Percentiles rank a stretch among this genome's conserved stretches.
Conservation (phyloP, 768 basidiomycete genomes). For the Gloeostereum incarnatum region DNA sequence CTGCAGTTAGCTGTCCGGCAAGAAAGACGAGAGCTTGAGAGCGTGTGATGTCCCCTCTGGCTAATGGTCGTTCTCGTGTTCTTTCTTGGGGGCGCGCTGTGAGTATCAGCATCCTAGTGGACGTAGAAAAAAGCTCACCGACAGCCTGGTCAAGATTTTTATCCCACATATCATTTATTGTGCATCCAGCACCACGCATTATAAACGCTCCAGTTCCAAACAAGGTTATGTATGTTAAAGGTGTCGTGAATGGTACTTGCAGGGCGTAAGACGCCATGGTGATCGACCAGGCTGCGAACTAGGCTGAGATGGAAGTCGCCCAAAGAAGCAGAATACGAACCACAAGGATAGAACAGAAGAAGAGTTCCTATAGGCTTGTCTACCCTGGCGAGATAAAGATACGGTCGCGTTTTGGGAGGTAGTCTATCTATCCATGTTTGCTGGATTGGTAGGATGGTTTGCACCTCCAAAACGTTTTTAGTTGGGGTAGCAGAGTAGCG, state of each 20-base stretch:
- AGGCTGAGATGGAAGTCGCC: background rate
- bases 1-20: slow-evolving; percentile 69
- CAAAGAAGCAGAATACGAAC: slow-evolving; percentile 34
- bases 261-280: slow-evolving; percentile 89
- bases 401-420: slow-evolving; percentile 57
- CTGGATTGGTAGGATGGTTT: no score
- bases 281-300: slow-evolving; percentile 84
- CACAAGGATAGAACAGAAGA: slow-evolving; percentile 88
- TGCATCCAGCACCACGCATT: slow-evolving; percentile 98
- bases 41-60: slow-evolving; percentile 69
- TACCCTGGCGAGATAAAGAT: slow-evolving; percentile 77
- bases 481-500: no score
- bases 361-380: slow-evolving; percentile 97
- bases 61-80: slow-evolving; percentile 83
- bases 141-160: slow-evolving; percentile 84
- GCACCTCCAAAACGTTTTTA: no score
- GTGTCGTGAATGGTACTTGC: slow-evolving; percentile 53
- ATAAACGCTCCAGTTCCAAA: slow-evolving; percentile 88
- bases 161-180: slow-evolving; percentile 99
- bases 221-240: slow-evolving; percentile 67
- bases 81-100: slow-evolving; percentile 40
- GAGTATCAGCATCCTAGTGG: slow-evolving; percentile 1
- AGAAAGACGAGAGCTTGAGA: slow-evolving; percentile 77
- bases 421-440: slow-evolving; percentile 70
- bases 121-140: slow-evolving; percentile 36